Conservation (phyloP, 306 rosid species). For the Medicago arabica region DNA sequence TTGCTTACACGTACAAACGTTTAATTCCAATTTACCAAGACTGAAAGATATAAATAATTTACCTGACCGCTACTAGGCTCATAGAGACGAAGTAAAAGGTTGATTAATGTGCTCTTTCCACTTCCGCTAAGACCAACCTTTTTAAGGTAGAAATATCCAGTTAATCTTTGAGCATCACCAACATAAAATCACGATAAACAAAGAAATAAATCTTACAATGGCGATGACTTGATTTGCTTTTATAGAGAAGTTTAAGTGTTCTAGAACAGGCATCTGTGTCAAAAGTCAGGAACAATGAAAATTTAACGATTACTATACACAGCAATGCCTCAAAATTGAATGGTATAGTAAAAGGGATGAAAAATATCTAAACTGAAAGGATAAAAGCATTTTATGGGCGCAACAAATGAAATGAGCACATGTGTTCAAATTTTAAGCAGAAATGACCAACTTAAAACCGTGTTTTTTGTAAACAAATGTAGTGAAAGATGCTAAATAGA, state of each 20-base stretch:
- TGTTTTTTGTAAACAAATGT: slow-evolving; percentile 20
- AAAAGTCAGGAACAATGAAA: slow-evolving; percentile 31
- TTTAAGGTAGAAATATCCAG: slow-evolving; percentile 21
- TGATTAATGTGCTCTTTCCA: slow-evolving; percentile 92
- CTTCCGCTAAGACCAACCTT: slow-evolving; percentile 97
- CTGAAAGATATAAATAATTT: slow-evolving; percentile 38
- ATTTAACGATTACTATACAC: slow-evolving; percentile 12
- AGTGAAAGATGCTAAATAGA: slow-evolving; percentile 18
- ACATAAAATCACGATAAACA: slow-evolving; percentile 15
- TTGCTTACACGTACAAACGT: too few relatives aligned
- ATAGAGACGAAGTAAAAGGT: slow-evolving; percentile 88
- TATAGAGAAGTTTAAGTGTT: slow-evolving; percentile 58
- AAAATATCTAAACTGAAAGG: slow-evolving; percentile 1
- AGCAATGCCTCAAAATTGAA: slow-evolving; percentile 5
- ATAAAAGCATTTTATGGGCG: not conserved
- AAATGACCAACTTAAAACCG: slow-evolving; percentile 8
- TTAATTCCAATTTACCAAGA: not conserved
- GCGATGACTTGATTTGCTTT: slow-evolving; percentile 77
- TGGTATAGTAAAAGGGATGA: not conserved
- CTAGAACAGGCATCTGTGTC: slow-evolving; percentile 65
- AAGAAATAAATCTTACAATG: slow-evolving; percentile 60
- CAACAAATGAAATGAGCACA: too few relatives aligned
- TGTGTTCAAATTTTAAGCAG: not conserved
- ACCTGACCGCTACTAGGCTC: slow-evolving; percentile 92
- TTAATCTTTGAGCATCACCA: slow-evolving; percentile 37